Percentiles rank a stretch among this genome's conserved stretches.
These are phyloP conservation scores for Rhynchospora pubera DNA, from an alignment of 176 grass and related monocot species.

Conservation along the genomic window DNA sequence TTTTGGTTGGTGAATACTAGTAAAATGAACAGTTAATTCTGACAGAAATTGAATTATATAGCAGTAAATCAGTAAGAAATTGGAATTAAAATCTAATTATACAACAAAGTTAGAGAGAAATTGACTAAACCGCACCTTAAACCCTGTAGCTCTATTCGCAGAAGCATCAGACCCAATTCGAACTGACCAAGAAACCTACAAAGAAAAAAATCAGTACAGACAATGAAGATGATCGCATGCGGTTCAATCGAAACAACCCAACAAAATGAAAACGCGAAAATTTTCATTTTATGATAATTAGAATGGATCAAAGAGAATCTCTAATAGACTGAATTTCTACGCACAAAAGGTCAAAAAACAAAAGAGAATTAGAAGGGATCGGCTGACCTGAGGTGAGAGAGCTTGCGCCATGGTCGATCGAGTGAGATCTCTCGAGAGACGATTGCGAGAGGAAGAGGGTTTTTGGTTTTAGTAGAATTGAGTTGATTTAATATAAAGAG, in stretches of 20 bases:
- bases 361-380: neutral
- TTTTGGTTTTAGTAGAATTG: constrained; percentile 13
- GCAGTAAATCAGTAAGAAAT: neutral
- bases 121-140: constrained; percentile 24
- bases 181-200: constrained; percentile 21
- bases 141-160: neutral
- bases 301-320: neutral
- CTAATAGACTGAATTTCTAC: neutral
- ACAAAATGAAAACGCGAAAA: neutral
- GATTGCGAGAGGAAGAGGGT: neutral
- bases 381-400: constrained; percentile 34
- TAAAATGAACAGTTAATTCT: neutral
- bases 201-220: neutral
- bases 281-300: too few relatives aligned
- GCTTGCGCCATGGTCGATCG: constrained; percentile 34
- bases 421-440: neutral
- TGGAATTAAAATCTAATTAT: neutral
- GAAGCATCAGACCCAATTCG: constrained; percentile 19
- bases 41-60: neutral
- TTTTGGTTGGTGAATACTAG: constrained; percentile 1
- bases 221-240: neutral
- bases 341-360: neutral
- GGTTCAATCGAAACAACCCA: neutral
- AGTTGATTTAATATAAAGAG: neutral
- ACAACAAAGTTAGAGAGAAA: neutral